Base-by-base conservation (phyloP, 1,284 basidiomycete species). In the Puccinia coronata region DNA sequence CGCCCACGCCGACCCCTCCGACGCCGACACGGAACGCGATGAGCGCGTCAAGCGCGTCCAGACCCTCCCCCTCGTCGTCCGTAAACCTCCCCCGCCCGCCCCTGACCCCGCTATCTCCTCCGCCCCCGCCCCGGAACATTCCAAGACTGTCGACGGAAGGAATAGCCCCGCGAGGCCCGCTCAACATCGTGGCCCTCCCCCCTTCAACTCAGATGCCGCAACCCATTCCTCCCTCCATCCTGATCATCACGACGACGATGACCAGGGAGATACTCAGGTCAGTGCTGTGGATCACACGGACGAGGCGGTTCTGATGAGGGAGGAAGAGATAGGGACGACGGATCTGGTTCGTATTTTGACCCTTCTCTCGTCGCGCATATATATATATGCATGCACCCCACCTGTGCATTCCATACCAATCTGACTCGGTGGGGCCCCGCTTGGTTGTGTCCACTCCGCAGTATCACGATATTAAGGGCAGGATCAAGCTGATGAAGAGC, bases 401-500 rank as follows among this genome's bases (percentile, higher is more conserved):
- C n/a, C n/a, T n/a, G n/a, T n/a, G n/a, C n/a, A n/a, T n/a, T n/a
- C n/a, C n/a, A n/a, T n/a, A n/a, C n/a, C n/a, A n/a, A n/a, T n/a
- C n/a, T n/a, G n/a, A n/a, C n/a, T n/a, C n/a, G n/a, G n/a, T n/a
- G n/a, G n/a, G n/a, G n/a, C n/a, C n/a, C n/a, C n/a, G n/a, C n/a
- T n/a, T n/a, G n/a, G n/a, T n/a, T n/a, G n/a, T n/a, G n/a, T n/a
- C n/a, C n/a, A n/a, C n/a, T n/a, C n/a, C 25, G 28, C 18, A 80
- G 78, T 80, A 63, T 53, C 49, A 61, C 5, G 57, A 59, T 9
- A 41, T 80, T 36, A 72, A 72, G n/a, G 55, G 55, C 1, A 71
- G 53, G n/a, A 39, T 80, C n/a, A 63, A 71, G 57, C 2, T 57
- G 41, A 61, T 80, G 78, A 80, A 63, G 34, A 59, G 31, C 28